Evolutionary conservation across 768 basidiomycete genomes (phyloP).

Genomic region (Rhodocollybia butyracea): DNA sequence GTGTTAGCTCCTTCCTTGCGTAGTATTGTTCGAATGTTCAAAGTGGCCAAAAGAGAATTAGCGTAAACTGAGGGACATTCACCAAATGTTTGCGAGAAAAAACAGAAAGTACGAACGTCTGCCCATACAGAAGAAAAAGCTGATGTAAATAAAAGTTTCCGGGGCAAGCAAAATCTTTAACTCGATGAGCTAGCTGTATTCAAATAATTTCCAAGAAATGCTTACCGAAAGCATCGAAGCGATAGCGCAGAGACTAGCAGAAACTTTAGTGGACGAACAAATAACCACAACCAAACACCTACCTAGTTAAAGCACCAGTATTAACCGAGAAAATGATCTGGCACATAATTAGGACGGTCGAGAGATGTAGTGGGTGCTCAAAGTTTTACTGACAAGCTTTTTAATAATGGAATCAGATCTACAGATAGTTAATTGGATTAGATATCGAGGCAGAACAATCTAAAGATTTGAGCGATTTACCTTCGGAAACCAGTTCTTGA

Average conservation of each 20-base stretch:
- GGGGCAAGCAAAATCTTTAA: conserved; percentile 44
- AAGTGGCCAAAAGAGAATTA: conserved; percentile 27
- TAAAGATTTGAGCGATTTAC: conserved; percentile 18
- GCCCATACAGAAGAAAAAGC: conserved; percentile 59
- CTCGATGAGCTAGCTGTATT: not conserved
- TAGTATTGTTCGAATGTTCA: conserved; percentile 24
- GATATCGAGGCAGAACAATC: not conserved
- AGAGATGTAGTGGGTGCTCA: not conserved
- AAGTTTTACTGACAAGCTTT: conserved; percentile 31
- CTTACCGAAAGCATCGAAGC: conserved; percentile 49
- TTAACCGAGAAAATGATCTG: conserved; percentile 46
- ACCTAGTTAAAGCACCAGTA: conserved; percentile 37
- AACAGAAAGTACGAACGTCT: conserved; percentile 43
- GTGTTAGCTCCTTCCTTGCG: conserved; percentile 1
- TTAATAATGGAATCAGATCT: conserved; percentile 48
- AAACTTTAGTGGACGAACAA: not conserved
- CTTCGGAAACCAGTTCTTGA: conserved; percentile 47
- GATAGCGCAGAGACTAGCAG: conserved; percentile 31
- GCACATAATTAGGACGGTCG: not conserved
- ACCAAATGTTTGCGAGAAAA: conserved; percentile 16
- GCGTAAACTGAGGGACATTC: conserved; percentile 23
- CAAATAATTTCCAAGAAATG: not conserved
- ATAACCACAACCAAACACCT: not conserved
- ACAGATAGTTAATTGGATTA: not conserved
- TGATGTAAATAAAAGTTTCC: conserved; percentile 51